Evolutionary conservation across 129 eudicot genomes (phyloP).

Genomic region (Artemisia annua): DNA sequence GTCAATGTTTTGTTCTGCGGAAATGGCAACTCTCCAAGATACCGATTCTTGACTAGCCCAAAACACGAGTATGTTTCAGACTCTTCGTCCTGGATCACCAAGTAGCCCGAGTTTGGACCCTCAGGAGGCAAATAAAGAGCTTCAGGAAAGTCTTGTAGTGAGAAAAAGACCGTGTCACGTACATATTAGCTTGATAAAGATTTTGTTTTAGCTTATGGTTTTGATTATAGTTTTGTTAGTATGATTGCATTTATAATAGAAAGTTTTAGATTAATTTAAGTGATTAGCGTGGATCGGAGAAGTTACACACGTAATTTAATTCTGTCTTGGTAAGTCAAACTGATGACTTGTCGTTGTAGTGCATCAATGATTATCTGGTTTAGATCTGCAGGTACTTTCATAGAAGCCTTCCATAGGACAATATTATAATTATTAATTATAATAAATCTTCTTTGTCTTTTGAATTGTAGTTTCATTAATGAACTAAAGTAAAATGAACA

Average conservation of each 20-base stretch:
- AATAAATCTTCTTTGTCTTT: too few species aligned
- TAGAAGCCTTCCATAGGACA: too few species aligned
- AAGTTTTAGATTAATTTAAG: slow-evolving; percentile 1
- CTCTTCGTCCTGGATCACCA: slow-evolving; percentile 40
- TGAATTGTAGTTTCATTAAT: too few species aligned
- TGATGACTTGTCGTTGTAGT: slow-evolving; percentile 13
- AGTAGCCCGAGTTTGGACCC: slow-evolving; percentile 55
- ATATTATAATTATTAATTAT: too few species aligned
- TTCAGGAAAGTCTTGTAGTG: slow-evolving; percentile 42
- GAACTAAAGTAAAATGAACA: too few species aligned
- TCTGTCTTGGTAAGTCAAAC: slow-evolving; percentile 3
- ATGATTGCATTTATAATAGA: not conserved
- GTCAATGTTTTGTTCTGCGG: slow-evolving; percentile 70
- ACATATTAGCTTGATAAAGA: slow-evolving; percentile 36
- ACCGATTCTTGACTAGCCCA: slow-evolving; percentile 40
- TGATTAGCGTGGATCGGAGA: slow-evolving; percentile 16
- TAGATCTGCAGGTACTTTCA: not conserved
- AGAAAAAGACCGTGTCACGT: slow-evolving; percentile 64
- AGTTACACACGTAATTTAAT: slow-evolving; percentile 18
- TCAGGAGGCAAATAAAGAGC: slow-evolving; percentile 46
- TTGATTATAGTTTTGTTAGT: not conserved
- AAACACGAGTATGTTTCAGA: slow-evolving; percentile 61
- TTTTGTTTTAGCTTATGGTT: not conserved
- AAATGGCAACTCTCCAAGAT: slow-evolving; percentile 48
- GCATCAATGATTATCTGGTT: slow-evolving; percentile 12